Evolutionary conservation across 768 basidiomycete genomes (phyloP).

Genomic region (Crepidotus variabilis): DNA sequence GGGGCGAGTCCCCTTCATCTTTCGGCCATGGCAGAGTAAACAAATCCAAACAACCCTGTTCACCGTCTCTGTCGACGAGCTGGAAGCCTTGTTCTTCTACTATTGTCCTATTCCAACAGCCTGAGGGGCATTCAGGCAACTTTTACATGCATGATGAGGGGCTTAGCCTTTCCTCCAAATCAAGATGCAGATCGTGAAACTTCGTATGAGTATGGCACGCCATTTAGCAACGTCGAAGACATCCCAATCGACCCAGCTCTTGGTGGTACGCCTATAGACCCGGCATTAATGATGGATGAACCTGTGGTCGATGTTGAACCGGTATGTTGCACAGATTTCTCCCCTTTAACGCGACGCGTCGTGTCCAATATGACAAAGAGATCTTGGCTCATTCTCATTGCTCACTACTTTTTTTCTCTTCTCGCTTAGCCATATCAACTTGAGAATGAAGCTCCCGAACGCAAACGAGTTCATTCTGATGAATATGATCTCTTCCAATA

Average conservation of each 20-base stretch:
- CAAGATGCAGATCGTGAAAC: constrained; percentile 49
- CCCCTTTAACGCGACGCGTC: constrained; percentile 66
- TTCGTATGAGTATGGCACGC: constrained; percentile 58
- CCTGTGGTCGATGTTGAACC: constrained; percentile 22
- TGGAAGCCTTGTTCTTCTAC: constrained; percentile 10
- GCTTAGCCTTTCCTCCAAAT: constrained; percentile 52
- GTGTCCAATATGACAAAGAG: constrained; percentile 28
- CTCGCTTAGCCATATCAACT: constrained; percentile 15
- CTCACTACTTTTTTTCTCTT: constrained; percentile 10
- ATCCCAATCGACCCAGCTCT: constrained; percentile 84
- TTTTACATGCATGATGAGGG: constrained; percentile 46
- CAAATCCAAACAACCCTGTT: constrained; percentile 36
- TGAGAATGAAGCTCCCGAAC: constrained; percentile 20
- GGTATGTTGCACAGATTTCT: constrained; percentile 31
- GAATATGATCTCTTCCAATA: constrained; percentile 48
- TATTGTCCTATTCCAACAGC: constrained; percentile 5
- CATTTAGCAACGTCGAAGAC: constrained; percentile 53
- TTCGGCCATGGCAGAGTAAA: constrained; percentile 20
- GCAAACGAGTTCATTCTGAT: constrained; percentile 19
- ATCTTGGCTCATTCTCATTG: constrained; percentile 19
- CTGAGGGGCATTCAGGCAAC: constrained; percentile 13
- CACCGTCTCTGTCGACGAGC: constrained; percentile 42
- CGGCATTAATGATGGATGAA: constrained; percentile 35
- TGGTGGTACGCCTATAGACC: constrained; percentile 49
- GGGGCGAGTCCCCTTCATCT: not conserved